Conservation (phyloP, 495 filamentous ascomycete species). For the Aspergillus nanangensis region DNA sequence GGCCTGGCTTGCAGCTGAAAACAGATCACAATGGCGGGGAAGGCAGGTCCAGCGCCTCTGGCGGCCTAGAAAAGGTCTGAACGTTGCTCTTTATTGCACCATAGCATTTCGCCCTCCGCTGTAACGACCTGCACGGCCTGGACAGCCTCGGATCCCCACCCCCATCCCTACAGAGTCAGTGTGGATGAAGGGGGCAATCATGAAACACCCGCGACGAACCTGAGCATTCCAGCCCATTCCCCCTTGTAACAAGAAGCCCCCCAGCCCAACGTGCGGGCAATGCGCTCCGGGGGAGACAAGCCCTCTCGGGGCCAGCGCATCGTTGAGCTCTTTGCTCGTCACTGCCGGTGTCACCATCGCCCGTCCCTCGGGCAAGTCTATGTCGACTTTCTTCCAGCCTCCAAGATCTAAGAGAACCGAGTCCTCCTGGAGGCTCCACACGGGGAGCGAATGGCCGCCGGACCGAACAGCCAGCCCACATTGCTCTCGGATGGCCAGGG, state of each 20-base stretch:
- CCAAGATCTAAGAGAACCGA: conserved; percentile 48
- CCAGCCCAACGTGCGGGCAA: conserved; percentile 53
- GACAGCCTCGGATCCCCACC: conserved; percentile 50
- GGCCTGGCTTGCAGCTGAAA: conserved; percentile 40
- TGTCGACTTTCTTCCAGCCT: conserved; percentile 25
- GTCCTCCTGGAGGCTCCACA: conserved; percentile 47
- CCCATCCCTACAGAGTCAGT: too few species aligned
- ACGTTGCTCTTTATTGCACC: conserved; percentile 37
- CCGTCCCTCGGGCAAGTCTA: conserved; percentile 27
- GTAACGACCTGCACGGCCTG: conserved; percentile 46
- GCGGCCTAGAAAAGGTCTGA: conserved; percentile 47
- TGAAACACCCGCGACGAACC: conserved; percentile 11
- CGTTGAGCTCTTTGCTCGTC: conserved; percentile 41
- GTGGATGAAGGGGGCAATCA: too few species aligned
- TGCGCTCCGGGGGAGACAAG: conserved; percentile 49
- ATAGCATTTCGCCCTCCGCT: conserved; percentile 30
- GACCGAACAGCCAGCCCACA: conserved; percentile 45
- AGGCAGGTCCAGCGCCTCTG: conserved; percentile 47
- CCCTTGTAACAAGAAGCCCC: conserved; percentile 51
- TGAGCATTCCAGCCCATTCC: conserved; percentile 55
- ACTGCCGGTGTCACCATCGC: conserved; percentile 39
- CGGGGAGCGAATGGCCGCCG: conserved; percentile 52
- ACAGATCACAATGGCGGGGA: conserved; percentile 44
- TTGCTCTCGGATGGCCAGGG: conserved; percentile 33
- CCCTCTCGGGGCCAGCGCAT: conserved; percentile 24